A percentile compares a stretch with the other conserved stretches of the same genome.
Evolutionary conservation across 2,329 filamentous ascomycete genomes (phyloP).

Genomic region (Claviceps arundinis): DNA sequence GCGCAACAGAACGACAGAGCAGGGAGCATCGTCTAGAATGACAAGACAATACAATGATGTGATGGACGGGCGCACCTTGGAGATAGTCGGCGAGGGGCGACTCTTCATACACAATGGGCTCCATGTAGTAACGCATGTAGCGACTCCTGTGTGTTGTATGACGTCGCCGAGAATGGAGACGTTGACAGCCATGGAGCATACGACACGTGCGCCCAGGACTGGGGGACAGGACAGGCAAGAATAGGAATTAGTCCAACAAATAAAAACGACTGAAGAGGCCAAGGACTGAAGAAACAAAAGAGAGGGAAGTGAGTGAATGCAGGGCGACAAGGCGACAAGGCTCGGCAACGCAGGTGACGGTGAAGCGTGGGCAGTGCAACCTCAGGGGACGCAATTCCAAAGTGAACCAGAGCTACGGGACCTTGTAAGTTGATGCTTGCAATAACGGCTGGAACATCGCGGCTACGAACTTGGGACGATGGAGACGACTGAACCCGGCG

Average conservation of each 20-base stretch:
- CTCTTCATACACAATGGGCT: slow-evolving; percentile 75
- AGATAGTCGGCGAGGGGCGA: slow-evolving; percentile 82
- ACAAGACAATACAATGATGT: background rate
- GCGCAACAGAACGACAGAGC: background rate
- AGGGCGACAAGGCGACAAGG: background rate
- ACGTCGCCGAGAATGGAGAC: slow-evolving; percentile 13
- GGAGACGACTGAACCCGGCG: too few relatives aligned
- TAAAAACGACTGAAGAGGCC: background rate
- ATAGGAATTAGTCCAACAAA: background rate
- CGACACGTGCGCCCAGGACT: background rate
- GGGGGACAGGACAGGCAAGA: background rate
- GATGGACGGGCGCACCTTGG: slow-evolving; percentile 48
- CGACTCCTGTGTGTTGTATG: slow-evolving; percentile 10
- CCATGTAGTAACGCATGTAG: slow-evolving; percentile 46
- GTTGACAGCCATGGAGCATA: slow-evolving; percentile 17
- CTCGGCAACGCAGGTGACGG: background rate
- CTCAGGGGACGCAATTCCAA: background rate
- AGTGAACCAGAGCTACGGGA: too few relatives aligned
- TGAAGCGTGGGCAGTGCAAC: background rate
- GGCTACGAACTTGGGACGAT: too few relatives aligned
- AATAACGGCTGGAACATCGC: background rate
- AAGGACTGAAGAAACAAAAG: background rate
- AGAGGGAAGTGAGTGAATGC: background rate
- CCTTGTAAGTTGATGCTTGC: background rate
- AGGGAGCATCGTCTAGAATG: background rate